Percentiles rank a stretch among this genome's conserved stretches.
phyloP scores from a whole-genome alignment of 2,329 filamentous ascomycete species.

The Botrytis byssoidea region DNA sequence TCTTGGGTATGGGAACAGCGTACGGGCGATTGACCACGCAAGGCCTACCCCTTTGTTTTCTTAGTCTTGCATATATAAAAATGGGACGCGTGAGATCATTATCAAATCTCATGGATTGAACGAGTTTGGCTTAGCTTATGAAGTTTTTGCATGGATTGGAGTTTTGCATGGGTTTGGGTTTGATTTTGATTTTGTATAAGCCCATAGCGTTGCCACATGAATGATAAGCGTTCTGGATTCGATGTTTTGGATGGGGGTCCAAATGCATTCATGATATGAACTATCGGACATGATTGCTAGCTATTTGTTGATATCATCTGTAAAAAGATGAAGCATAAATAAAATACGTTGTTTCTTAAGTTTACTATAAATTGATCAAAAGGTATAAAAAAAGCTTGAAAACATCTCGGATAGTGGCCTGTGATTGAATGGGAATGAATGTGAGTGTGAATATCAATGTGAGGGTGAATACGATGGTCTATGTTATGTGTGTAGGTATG shows the following conservation, averaged over 20 bases:
- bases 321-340: not conserved
- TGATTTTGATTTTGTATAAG: not conserved
- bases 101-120: not conserved
- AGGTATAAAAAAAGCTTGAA: not conserved
- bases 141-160: not conserved
- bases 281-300: not conserved
- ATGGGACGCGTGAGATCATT: not conserved
- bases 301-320: not conserved
- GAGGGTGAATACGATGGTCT: too few species aligned
- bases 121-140: not conserved
- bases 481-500: too few species aligned
- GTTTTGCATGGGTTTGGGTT: not conserved
- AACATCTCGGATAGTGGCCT: not conserved
- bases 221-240: not conserved
- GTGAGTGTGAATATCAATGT: not conserved
- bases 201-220: not conserved
- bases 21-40: not conserved
- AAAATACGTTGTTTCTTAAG: not conserved
- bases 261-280: not conserved
- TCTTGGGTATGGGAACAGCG: not conserved
- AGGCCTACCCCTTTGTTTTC: too few species aligned
- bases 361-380: not conserved
- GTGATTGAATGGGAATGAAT: not conserved
- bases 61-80: not conserved
- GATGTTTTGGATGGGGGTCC: not conserved